Percentiles rank a stretch among this genome's conserved stretches.
Evolutionary conservation across 331 rosid species (phyloP).

Genomic region (Pyracantha coccinea): DNA sequence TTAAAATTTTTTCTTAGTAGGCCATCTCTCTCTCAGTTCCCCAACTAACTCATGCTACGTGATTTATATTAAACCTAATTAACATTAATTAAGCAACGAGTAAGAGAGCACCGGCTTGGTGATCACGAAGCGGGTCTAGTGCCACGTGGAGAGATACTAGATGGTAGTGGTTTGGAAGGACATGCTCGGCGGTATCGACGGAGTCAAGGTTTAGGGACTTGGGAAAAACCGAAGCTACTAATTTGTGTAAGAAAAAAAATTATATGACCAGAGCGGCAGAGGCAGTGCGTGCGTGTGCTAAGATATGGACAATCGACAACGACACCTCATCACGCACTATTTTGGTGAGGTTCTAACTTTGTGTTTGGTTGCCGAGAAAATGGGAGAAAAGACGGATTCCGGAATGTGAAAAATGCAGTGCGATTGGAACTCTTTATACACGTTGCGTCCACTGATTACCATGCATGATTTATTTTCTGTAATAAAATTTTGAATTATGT

Average conservation of each 20-base stretch:
- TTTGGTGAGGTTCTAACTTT: background rate
- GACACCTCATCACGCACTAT: background rate
- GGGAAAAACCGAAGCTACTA: slow-evolving; percentile 10
- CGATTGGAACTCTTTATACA: background rate
- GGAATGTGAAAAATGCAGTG: background rate
- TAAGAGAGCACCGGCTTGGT: slow-evolving; percentile 32
- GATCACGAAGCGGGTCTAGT: slow-evolving; percentile 16
- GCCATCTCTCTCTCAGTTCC: slow-evolving; percentile 8
- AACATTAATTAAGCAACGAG: slow-evolving; percentile 19
- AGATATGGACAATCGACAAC: background rate
- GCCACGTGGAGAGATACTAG: slow-evolving; percentile 69
- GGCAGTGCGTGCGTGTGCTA: slow-evolving; percentile 10
- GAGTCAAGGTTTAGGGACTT: slow-evolving; percentile 48
- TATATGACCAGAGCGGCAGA: slow-evolving; percentile 13
- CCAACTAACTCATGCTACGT: slow-evolving; percentile 38
- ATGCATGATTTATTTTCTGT: background rate
- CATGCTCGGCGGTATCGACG: slow-evolving; percentile 59
- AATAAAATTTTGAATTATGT: background rate
- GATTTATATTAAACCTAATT: slow-evolving; percentile 19
- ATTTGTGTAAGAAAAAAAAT: background rate
- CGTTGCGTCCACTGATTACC: background rate
- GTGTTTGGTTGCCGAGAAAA: slow-evolving; percentile 26
- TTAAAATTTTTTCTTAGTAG: background rate
- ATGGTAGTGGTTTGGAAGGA: slow-evolving; percentile 38
- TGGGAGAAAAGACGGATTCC: background rate